Base-by-base conservation (phyloP, 768 basidiomycete genomes). In the Sistotremastrum suecicum region DNA sequence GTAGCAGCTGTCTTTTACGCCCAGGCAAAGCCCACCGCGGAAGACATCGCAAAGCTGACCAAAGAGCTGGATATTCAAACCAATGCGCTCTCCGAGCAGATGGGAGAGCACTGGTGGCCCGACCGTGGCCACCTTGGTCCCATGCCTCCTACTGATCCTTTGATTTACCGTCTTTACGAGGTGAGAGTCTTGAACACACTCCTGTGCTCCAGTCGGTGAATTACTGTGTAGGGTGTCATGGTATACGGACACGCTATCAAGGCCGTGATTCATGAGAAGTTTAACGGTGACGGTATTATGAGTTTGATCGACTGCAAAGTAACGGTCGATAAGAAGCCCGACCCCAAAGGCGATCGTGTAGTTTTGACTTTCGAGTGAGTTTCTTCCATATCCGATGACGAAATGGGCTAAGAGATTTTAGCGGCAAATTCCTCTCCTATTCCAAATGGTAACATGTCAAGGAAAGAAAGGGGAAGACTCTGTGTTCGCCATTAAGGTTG, bases 221-320 rank as follows among this genome's bases (percentile, higher is more conserved):
- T 36, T 3, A 28, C 30, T 35, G 7, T 35, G 4, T 34, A 83
- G 81, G 69, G 78, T 43, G 73, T 85, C 20, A 56, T 81, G 34
- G 84, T 88, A 0, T 88, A 88, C 49, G 84, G 84, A 0, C 74
- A 80, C 54, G 71, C 83, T 3, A 80, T 88, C 63, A 86, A 86
- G 76, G 77, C 83, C 37, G 58, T 87, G 55, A 78, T 87, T 40
- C 81, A 86, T 53, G 84, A 87, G 62, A 83, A 83, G 71, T 76
- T 76, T 45, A 20, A 86, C 51, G 85, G 85, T 4, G 85, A 88
- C 54, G 84, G 85, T 4, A 87, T 88, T 49, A 86, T 87, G 83
- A 83, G 80, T 12, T 83, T 87, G 81, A 85, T 87, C 47, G 84
- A 88, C 58, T 87, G 84, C 61, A 78, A 74, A 52, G 69, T 87